Evolutionary conservation across 192 early-diverging fungal genomes (phyloP), one percentile per base, ranked within the genome.

Genomic region (Backusella westeae): DNA sequence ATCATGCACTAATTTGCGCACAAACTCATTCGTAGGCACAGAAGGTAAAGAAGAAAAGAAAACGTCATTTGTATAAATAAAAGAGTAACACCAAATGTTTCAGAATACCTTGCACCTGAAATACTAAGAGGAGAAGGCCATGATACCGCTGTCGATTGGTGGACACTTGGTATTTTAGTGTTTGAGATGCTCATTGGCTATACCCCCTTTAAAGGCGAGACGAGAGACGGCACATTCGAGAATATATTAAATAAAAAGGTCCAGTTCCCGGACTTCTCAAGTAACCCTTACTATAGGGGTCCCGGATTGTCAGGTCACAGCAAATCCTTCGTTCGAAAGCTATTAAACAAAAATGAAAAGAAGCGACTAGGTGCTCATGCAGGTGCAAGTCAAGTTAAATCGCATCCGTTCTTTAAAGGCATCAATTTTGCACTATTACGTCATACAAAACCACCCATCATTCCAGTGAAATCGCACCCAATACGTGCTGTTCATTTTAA

Each of bases 341-440:
- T 99, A 23, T 85, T 99, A 46, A 84, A 89, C 75, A 98, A 98
- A 83, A 96, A 93, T 82, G 98, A 98, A 77, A 88, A 92, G 71
- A 91, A 92, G 75, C 87, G 98, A n/a, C 83, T 99, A 15, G 98
- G 98, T 9, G 91, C 91, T 14, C 88, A 87, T 10, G 92, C 94
- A 0, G 98, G 98, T 8, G 98, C 97, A 0, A 88, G 93, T 7
- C 97, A 99, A 80, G 90, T 99, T 46, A 99, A 99, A 83, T 82
- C 84, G 34, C 96, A 99, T 77, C 81, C 90, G 35, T 98, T 94
- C 78, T 99, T 99, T 83, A 94, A 93, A 76, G 89, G 84, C 69
- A 89, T 95, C 32, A 94, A 95, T 49, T 99, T 97, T 96, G 97
- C 96, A 0, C 84, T 98, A 34, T 79, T 99, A 71, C 86, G 96